Evolutionary conservation across 2,329 filamentous ascomycete species (phyloP).

Genomic region (Claviceps humidiphila): DNA sequence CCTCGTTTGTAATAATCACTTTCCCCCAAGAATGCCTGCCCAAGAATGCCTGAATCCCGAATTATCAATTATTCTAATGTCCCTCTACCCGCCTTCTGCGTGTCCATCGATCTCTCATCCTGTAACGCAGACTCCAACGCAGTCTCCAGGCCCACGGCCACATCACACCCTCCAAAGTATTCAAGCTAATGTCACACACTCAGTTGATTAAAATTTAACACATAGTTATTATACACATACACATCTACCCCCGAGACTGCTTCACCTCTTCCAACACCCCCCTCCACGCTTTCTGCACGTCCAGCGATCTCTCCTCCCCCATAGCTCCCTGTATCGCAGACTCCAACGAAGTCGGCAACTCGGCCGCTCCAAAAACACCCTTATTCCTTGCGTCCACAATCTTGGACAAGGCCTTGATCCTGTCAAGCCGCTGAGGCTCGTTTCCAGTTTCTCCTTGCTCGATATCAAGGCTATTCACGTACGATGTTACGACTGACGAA

Average conservation of each 20-base stretch:
- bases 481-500: constrained; percentile 18
- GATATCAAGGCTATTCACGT: constrained; percentile 34
- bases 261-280: constrained; percentile 20
- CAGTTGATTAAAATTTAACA: no score
- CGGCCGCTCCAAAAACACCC: constrained; percentile 26
- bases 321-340: constrained; percentile 22
- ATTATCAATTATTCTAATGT: no score
- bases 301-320: constrained; percentile 28
- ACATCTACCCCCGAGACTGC: neutral
- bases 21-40: no score
- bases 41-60: no score
- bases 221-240: neutral
- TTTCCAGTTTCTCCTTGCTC: constrained; percentile 32
- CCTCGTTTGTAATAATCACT: no score
- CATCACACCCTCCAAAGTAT: no score
- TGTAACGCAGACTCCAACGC: no score
- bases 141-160: no score
- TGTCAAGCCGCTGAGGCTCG: constrained; percentile 35
- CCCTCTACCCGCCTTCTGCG: no score
- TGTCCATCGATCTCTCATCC: no score
- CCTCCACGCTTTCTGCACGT: constrained; percentile 31
- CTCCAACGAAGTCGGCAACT: constrained; percentile 17
- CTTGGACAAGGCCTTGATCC: constrained; percentile 32
- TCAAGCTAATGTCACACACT: no score
- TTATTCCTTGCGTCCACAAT: constrained; percentile 28